Evolutionary conservation across 257 asterid species (phyloP).

Genomic region (Primulina tabacum): DNA sequence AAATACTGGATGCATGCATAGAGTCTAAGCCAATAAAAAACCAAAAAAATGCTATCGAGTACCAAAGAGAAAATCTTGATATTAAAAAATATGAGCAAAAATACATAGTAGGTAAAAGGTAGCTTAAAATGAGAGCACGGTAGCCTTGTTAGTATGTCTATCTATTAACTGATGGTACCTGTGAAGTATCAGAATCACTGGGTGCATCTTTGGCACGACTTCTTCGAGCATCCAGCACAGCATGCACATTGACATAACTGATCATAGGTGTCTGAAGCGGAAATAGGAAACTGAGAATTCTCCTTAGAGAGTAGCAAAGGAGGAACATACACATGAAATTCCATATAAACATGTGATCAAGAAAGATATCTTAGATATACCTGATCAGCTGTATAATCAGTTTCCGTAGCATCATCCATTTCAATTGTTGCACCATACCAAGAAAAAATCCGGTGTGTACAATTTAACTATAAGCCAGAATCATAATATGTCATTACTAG

Average conservation of each 20-base stretch:
- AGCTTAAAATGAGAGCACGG: neutral
- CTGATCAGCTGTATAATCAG: conserved; percentile 96
- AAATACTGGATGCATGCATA: neutral
- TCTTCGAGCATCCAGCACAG: conserved; percentile 87
- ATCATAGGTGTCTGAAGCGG: conserved; percentile 81
- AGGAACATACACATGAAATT: neutral
- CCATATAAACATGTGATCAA: conserved; percentile 2
- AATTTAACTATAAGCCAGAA: conserved; percentile 27
- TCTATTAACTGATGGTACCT: conserved; percentile 43
- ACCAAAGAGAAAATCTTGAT: neutral
- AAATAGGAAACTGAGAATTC: conserved; percentile 21
- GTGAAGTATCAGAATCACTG: conserved; percentile 79
- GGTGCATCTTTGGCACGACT: conserved; percentile 86
- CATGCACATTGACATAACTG: conserved; percentile 93
- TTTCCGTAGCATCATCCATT: conserved; percentile 84
- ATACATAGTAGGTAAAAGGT: neutral
- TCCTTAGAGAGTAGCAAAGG: neutral
- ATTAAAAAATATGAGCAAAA: neutral
- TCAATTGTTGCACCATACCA: conserved; percentile 97
- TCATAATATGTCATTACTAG: neutral
- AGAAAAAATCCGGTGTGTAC: conserved; percentile 62
- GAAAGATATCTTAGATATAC: conserved; percentile 29
- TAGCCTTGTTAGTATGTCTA: conserved; percentile 12
- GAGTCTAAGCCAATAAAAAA: neutral
- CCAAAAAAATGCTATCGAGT: neutral